A percentile compares a stretch with the other conserved stretches of the same genome.
Conservation (phyloP, 2,329 filamentous ascomycete genomes). For the Juglanconis oblonga region DNA sequence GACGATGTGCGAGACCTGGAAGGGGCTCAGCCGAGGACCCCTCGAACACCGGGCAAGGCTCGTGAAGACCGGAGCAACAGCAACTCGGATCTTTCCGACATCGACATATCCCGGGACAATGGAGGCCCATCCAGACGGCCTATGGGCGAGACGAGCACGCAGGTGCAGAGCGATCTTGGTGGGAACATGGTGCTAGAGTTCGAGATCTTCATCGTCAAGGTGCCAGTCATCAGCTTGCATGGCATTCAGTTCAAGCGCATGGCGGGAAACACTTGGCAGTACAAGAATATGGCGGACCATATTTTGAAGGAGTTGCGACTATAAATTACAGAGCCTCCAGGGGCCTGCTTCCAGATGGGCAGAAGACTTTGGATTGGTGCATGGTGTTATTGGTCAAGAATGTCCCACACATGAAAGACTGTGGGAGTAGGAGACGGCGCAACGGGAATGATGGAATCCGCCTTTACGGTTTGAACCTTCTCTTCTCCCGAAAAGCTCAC, state of each 20-base stretch:
- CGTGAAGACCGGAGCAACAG: slow-evolving; percentile 69
- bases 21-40: slow-evolving; percentile 43
- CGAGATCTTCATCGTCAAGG: slow-evolving; percentile 97
- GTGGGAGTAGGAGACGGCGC: not conserved
- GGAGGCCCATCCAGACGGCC: slow-evolving; percentile 52
- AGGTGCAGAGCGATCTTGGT: slow-evolving; percentile 86
- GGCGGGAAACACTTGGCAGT: slow-evolving; percentile 94
- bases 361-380: not conserved
- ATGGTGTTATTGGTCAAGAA: not conserved
- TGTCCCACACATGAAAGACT: not conserved
- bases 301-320: slow-evolving; percentile 84
- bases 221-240: slow-evolving; percentile 86
- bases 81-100: slow-evolving; percentile 79
- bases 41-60: slow-evolving; percentile 40
- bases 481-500: not conserved
- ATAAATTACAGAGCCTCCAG: slow-evolving; percentile 36
- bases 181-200: slow-evolving; percentile 83
- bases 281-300: slow-evolving; percentile 96
- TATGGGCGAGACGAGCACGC: slow-evolving; percentile 85
- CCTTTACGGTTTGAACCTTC: not conserved
- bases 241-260: slow-evolving; percentile 98
- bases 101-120: slow-evolving; percentile 48
- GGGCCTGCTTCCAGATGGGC: not conserved
- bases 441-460: slow-evolving; percentile 5
- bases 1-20: slow-evolving; percentile 67